phyloP scores from a whole-genome alignment of 352 stramenopile species.

The Blastocystis sp. region DNA sequence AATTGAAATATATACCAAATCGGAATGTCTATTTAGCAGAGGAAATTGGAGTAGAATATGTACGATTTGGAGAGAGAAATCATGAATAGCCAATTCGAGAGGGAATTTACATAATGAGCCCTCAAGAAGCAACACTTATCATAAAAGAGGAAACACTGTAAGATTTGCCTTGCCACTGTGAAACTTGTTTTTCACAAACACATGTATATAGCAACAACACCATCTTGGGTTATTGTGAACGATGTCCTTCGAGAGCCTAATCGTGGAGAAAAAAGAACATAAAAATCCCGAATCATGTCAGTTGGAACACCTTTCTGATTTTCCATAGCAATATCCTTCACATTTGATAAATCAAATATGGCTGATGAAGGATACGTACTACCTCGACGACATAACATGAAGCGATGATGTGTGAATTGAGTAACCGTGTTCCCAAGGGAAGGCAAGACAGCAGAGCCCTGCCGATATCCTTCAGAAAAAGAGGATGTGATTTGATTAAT shows the following conservation, averaged over 20 bases:
- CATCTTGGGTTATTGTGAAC: constrained; percentile 47
- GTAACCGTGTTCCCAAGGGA: constrained; percentile 28
- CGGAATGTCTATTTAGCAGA: constrained; percentile 47
- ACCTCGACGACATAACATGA: constrained; percentile 42
- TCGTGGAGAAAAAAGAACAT: constrained; percentile 34
- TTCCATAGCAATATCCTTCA: background rate
- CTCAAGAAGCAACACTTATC: constrained; percentile 50
- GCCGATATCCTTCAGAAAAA: background rate
- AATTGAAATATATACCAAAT: constrained; percentile 53
- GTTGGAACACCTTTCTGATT: background rate
- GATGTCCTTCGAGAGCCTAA: constrained; percentile 9
- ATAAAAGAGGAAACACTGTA: background rate
- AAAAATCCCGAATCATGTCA: constrained; percentile 35
- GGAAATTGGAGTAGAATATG: constrained; percentile 59
- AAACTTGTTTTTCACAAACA: constrained; percentile 45
- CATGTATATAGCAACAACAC: background rate
- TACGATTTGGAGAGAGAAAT: background rate
- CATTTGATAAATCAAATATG: constrained; percentile 12
- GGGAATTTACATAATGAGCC: constrained; percentile 61
- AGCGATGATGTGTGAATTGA: constrained; percentile 55
- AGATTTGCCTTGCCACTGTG: background rate
- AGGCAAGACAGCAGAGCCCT: background rate
- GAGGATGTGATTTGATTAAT: constrained; percentile 42
- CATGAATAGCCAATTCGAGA: constrained; percentile 47
- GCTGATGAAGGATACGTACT: constrained; percentile 19